Base-by-base conservation (phyloP, 495 filamentous ascomycete genomes). In the Aspergillus affinis region DNA sequence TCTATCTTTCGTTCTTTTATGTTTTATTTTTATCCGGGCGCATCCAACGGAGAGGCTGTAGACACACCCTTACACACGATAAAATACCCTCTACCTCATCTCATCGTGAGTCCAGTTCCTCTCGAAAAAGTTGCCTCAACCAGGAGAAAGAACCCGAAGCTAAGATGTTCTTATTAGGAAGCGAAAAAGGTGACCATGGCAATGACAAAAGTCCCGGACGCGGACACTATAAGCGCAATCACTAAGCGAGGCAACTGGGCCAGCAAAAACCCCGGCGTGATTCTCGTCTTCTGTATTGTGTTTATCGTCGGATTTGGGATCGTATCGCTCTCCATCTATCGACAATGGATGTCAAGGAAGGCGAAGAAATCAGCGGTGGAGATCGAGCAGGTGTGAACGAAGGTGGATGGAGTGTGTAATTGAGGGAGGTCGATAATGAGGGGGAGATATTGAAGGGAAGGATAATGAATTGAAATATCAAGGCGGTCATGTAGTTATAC, bases 201-300 rank as follows among this genome's bases (percentile, higher is more conserved):
- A 50, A 69, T 72, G 12, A 64, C 81, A 55, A 63, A 63, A 56
- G 57, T 73, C 46, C 65, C 69, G 27, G 60, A 62, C 45, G 58
- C 64, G 12, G 60, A 53, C 23, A 60, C 54, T 29, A 49, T 61
- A 57, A 49, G 51, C 18, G 44, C 59, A 30, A 49, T 81, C 48
- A 48, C 68, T 44, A 75, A 77, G 60, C 72, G 78, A 67, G 58
- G 69, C 27, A 82, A 82, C 68, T 84, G 78, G 77, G 82, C 81
- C 7, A 60, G 65, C 32, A 55, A 61, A n/a, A 77, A 84, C 49
- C 79, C 75, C 51, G 82, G 82, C 54, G 76, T 81, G 18, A 66
- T 84, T 8, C 67, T 84, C 27, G 82, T 84, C 7, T 84, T 84
- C 63, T 74, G 70, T 61, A 84, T 84, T 55, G 71, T 84, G 19